Conservation (phyloP, 1,139 yeast genomes). For the Suzukiozyma palmioleophila region DNA sequence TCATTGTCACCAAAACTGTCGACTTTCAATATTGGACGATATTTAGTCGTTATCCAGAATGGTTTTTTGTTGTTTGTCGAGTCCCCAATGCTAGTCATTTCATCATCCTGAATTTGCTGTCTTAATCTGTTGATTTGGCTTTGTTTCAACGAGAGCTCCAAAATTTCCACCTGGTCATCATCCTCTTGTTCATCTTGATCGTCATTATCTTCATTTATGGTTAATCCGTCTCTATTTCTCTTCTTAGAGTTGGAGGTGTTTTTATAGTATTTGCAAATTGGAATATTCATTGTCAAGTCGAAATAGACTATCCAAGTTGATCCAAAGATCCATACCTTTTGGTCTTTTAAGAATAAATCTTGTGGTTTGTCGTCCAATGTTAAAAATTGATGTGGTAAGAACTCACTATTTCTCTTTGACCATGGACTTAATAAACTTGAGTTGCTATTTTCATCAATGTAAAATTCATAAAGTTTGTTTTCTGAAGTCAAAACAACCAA, state of each 20-base stretch:
- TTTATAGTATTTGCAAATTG: conserved; percentile 31
- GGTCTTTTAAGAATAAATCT: conserved; percentile 55
- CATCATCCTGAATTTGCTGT: conserved; percentile 26
- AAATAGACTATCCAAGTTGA: conserved; percentile 79
- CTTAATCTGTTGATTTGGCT: conserved; percentile 26
- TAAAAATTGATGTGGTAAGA: conserved; percentile 63
- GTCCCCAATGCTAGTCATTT: conserved; percentile 12
- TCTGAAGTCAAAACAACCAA: conserved; percentile 70
- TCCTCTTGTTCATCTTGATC: conserved; percentile 21
- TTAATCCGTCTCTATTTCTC: conserved; percentile 62
- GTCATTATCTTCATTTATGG: conserved; percentile 35
- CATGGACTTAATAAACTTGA: conserved; percentile 58
- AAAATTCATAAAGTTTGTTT: conserved; percentile 68
- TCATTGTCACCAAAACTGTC: conserved; percentile 54
- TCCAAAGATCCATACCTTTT: conserved; percentile 77
- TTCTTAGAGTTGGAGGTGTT: conserved; percentile 36
- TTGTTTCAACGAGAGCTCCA: conserved; percentile 29
- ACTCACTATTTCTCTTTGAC: conserved; percentile 75
- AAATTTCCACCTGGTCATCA: conserved; percentile 30
- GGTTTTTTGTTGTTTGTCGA: conserved; percentile 28
- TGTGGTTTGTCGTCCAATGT: conserved; percentile 64
- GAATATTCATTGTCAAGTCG: conserved; percentile 61
- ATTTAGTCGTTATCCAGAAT: conserved; percentile 76
- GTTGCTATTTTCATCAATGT: conserved; percentile 19
- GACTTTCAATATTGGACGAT: conserved; percentile 68